Base-by-base conservation (phyloP, 2,329 filamentous ascomycete species). In the Rugonectria rugulosa region DNA sequence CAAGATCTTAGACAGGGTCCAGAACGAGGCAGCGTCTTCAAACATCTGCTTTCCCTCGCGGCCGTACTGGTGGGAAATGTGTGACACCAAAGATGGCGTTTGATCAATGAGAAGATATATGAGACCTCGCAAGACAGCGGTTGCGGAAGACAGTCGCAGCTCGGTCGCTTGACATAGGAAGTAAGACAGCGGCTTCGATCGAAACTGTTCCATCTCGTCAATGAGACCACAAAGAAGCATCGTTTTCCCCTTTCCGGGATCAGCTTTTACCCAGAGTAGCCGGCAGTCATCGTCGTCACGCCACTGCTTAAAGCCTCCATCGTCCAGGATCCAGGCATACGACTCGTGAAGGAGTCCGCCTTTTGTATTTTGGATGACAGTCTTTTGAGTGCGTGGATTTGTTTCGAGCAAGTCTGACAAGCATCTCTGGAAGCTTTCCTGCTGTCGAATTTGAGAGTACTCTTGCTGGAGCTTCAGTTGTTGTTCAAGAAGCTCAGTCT, bases 191-290 rank as follows among this genome's bases (percentile, higher is more conserved):
- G 11, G 24, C 6, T 6, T 6, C 38, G 15, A 6, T 6, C 6
- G 6, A 6, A 6, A 11, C 6, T 27, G 6, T 15, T 46, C 19
- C 24, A 27, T 7, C 24, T 27, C 24, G 11, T 27, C 11, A 11
- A 27, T 27, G 11, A 27, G 6, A 11, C 24, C 24, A 27, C 24
- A 27, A 7, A 27, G 24, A 6, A 27, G 24, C 24, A 27, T 27
- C 6, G 24, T 27, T 11, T 27, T 27, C 6, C 24, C 24, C 24
- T 27, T 27, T 82, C 88, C 19, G 74, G 89, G 49, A 97, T 97
- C 83, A 96, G 23, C 34, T n/a, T 7, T 37, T 8, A 37, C 19
- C 15, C 34, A 37, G 14, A 37, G 34, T 5, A 37, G 11, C 11
- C 34, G 34, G 17, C 14, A 17, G 4, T 37, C 15, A 6, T 4